Percentiles rank a stretch among this genome's conserved stretches.
Evolutionary conservation across 139 green algal genomes (phyloP).

Genomic region (Diplosphaera chodatii): DNA sequence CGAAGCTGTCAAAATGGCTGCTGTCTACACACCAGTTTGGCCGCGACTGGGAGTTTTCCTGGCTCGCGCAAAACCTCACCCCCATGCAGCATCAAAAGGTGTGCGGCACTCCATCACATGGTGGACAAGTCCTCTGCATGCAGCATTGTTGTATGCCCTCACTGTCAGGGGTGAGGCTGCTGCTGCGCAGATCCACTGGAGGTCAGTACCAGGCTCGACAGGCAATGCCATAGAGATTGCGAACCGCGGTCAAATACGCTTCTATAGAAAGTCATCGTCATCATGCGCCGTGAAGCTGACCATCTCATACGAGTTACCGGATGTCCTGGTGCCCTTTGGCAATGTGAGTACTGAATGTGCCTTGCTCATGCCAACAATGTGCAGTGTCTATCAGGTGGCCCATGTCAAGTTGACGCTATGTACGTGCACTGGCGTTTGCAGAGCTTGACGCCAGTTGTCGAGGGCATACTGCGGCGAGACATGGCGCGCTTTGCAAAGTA

Average conservation of each 20-base stretch:
- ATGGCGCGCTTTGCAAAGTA: constrained; percentile 59
- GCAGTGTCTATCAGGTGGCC: neutral
- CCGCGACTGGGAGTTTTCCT: constrained; percentile 77
- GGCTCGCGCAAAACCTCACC: constrained; percentile 75
- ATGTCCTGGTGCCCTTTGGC: constrained; percentile 68
- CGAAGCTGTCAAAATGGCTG: constrained; percentile 66
- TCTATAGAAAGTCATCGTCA: constrained; percentile 32
- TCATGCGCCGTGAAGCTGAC: constrained; percentile 69
- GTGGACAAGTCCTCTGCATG: too few relatives aligned
- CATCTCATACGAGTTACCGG: constrained; percentile 83
- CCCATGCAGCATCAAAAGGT: constrained; percentile 70
- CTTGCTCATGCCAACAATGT: neutral
- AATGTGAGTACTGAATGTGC: constrained; percentile 31
- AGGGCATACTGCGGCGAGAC: constrained; percentile 74
- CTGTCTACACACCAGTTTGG: constrained; percentile 78
- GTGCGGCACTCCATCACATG: too few relatives aligned
- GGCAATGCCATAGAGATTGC: constrained; percentile 47
- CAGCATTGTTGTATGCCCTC: too few relatives aligned
- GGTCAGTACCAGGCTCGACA: constrained; percentile 58
- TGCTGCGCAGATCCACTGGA: constrained; percentile 66
- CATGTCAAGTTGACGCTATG: too few relatives aligned
- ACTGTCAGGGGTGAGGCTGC: neutral
- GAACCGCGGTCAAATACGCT: constrained; percentile 74
- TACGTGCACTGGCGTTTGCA: too few relatives aligned
- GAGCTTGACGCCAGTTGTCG: constrained; percentile 72